phyloP scores from a whole-genome alignment of 352 stramenopile species.

The Saprolegnia parasitica region DNA sequence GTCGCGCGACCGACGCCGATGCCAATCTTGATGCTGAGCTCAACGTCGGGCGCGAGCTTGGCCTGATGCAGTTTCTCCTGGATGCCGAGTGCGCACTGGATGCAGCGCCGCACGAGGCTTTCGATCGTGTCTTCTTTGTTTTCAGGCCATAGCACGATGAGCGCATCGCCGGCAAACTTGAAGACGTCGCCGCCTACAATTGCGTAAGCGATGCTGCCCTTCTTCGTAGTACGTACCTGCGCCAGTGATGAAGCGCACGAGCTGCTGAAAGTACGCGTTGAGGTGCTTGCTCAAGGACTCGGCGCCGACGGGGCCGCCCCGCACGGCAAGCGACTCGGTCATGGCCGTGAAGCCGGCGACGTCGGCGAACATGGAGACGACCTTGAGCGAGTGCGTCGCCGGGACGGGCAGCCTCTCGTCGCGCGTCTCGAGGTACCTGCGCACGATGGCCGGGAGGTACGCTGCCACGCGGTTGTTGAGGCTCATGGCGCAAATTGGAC shows the following conservation, averaged over 20 bases:
- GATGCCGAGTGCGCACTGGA: slow-evolving; percentile 88
- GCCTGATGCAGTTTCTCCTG: slow-evolving; percentile 86
- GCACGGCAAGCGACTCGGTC: slow-evolving; percentile 85
- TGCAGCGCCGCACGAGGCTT: slow-evolving; percentile 62
- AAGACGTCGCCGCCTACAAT: slow-evolving; percentile 77
- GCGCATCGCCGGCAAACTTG: slow-evolving; percentile 94
- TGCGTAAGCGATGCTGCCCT: background rate
- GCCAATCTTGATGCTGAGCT: slow-evolving; percentile 93
- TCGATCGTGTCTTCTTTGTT: slow-evolving; percentile 88
- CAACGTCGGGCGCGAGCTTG: slow-evolving; percentile 76
- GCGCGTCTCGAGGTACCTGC: slow-evolving; percentile 59
- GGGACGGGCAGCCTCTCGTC: slow-evolving; percentile 41
- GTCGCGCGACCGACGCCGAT: slow-evolving; percentile 85
- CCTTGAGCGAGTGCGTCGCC: slow-evolving; percentile 63
- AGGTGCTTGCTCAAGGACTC: slow-evolving; percentile 88
- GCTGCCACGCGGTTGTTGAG: slow-evolving; percentile 78
- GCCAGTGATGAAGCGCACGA: slow-evolving; percentile 72
- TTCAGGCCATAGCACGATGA: slow-evolving; percentile 92
- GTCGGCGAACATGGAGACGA: slow-evolving; percentile 92
- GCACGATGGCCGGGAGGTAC: slow-evolving; percentile 76
- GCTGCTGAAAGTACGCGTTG: slow-evolving; percentile 92
- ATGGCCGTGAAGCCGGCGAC: slow-evolving; percentile 93
- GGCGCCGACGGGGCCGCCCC: slow-evolving; percentile 72
- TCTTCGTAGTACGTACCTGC: slow-evolving; percentile 36
- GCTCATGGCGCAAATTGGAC: slow-evolving; percentile 50